phyloP scores from a whole-genome alignment of 1,284 basidiomycete genomes.

The Moesziomyces sp. region DNA sequence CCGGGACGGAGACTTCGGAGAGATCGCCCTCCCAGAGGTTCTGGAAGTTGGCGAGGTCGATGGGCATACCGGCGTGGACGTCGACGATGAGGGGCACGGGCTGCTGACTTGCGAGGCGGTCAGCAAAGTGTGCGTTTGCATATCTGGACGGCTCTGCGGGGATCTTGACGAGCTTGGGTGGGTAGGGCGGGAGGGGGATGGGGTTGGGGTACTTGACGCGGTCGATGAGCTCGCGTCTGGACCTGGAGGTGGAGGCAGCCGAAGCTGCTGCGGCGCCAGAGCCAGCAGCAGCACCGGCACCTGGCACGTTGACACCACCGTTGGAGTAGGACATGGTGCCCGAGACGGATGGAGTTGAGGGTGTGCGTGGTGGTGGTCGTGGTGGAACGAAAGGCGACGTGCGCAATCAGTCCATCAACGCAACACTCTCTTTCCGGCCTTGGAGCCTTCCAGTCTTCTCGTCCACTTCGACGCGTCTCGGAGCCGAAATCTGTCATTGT shows the following conservation, averaged over 20 bases:
- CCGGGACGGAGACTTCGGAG: constrained; percentile 30
- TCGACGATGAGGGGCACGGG: constrained; percentile 63
- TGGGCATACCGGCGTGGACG: constrained; percentile 64
- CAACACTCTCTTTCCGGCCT: too few relatives aligned
- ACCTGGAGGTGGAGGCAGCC: constrained; percentile 25
- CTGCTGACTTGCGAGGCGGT: constrained; percentile 57
- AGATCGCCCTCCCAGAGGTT: constrained; percentile 60
- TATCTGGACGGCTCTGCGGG: constrained; percentile 56
- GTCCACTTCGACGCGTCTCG: not conserved
- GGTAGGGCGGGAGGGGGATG: constrained; percentile 65
- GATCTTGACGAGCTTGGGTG: constrained; percentile 63
- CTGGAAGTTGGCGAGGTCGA: constrained; percentile 62
- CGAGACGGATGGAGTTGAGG: not conserved
- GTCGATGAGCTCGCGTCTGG: constrained; percentile 64
- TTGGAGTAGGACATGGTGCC: constrained; percentile 44
- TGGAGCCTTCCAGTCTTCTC: not conserved
- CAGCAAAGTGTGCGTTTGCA: constrained; percentile 58
- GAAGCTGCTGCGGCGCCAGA: constrained; percentile 13
- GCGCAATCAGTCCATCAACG: not conserved
- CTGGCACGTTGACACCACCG: constrained; percentile 1
- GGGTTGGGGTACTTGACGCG: constrained; percentile 66
- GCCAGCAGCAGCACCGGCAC: not conserved
- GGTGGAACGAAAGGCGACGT: constrained; percentile 2
- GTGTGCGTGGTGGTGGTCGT: not conserved
- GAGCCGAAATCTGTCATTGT: not conserved